Conservation (phyloP, 2,329 filamentous ascomycete species). For the Xylaria sp. region DNA sequence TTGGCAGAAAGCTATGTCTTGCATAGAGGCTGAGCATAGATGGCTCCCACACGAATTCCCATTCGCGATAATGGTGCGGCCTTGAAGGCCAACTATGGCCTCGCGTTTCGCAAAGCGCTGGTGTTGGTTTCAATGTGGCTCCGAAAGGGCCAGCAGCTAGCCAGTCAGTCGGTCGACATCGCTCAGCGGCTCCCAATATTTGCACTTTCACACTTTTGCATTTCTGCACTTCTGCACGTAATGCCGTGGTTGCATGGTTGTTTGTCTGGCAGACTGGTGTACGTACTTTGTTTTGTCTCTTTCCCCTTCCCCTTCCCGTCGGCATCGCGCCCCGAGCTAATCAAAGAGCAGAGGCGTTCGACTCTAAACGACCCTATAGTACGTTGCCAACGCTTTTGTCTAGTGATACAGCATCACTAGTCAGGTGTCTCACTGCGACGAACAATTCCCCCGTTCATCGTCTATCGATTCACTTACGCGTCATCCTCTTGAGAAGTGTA, state of each 20-base stretch:
- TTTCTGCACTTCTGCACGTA: conserved; percentile 13
- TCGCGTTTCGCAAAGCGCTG: conserved; percentile 32
- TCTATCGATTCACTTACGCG: conserved; percentile 28
- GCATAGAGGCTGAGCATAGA: conserved; percentile 35
- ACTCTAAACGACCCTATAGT: conserved; percentile 34
- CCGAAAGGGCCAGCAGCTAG: conserved; percentile 5
- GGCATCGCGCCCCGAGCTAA: conserved; percentile 27
- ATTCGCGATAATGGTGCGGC: neutral
- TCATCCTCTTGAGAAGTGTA: conserved; percentile 30
- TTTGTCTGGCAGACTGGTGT: conserved; percentile 13
- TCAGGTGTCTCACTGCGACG: conserved; percentile 28
- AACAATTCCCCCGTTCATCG: neutral
- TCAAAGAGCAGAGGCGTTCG: conserved; percentile 17
- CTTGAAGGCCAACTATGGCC: conserved; percentile 11
- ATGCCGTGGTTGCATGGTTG: conserved; percentile 32
- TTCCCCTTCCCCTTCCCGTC: conserved; percentile 8
- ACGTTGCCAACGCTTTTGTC: conserved; percentile 33
- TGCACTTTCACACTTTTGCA: conserved; percentile 21
- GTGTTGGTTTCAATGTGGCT: conserved; percentile 30
- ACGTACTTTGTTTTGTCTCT: too few relatives aligned
- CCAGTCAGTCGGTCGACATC: conserved; percentile 7
- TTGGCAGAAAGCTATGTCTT: conserved; percentile 32
- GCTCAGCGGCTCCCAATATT: conserved; percentile 19
- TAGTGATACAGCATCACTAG: conserved; percentile 32
- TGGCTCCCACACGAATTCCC: conserved; percentile 13